Conservation (phyloP, 108 stramenopile genomes). For the Cyclotella baltica region DNA sequence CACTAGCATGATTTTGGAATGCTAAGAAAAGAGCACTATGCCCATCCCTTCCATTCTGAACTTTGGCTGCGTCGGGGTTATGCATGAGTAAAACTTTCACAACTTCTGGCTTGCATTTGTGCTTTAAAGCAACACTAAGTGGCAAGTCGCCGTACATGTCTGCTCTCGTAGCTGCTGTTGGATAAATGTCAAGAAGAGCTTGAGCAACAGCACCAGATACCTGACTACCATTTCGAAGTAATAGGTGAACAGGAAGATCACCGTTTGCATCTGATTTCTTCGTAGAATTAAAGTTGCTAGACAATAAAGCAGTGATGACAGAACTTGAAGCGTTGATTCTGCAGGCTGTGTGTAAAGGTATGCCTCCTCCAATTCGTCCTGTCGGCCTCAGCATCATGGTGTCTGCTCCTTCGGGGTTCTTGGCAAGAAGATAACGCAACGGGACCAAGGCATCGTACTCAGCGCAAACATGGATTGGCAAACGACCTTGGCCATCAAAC, state of each 20-base stretch:
- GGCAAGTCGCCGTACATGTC: constrained; percentile 58
- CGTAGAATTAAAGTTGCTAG: constrained; percentile 49
- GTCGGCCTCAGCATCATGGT: constrained; percentile 56
- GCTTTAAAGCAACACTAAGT: constrained; percentile 49
- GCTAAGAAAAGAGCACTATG: constrained; percentile 83
- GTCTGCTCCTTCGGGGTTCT: constrained; percentile 49
- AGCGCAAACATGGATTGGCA: constrained; percentile 89
- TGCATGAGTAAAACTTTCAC: constrained; percentile 46
- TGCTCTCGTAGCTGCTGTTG: constrained; percentile 52
- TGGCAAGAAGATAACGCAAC: constrained; percentile 41
- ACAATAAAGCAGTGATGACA: constrained; percentile 46
- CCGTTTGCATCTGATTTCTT: constrained; percentile 55
- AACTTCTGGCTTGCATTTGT: constrained; percentile 52
- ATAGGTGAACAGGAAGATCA: constrained; percentile 52
- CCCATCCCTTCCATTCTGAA: constrained; percentile 65
- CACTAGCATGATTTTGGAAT: constrained; percentile 84
- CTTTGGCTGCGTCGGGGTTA: constrained; percentile 56
- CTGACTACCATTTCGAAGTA: constrained; percentile 46
- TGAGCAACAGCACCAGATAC: constrained; percentile 50
- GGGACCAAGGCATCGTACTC: constrained; percentile 70
- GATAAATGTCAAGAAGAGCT: constrained; percentile 49
- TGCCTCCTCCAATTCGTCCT: constrained; percentile 49
- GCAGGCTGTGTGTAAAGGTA: constrained; percentile 55
- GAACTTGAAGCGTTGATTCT: constrained; percentile 39
- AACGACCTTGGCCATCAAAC: constrained; percentile 80